Evolutionary conservation across 495 filamentous ascomycete genomes (phyloP), one percentile per base, ranked within the genome.

Genomic region (Annulohypoxylon bovei): DNA sequence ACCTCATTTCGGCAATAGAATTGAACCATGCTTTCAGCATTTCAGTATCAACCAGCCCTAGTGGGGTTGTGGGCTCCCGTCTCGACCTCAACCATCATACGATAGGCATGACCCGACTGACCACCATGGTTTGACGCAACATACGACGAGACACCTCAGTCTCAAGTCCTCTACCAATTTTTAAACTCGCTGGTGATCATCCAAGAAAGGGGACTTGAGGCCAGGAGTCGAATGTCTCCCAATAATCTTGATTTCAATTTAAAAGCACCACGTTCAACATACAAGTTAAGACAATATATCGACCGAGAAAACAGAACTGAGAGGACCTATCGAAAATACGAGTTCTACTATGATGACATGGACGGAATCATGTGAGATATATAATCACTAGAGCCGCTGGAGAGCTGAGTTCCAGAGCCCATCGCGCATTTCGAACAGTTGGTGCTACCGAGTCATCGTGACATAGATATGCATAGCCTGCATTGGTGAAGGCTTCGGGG

Each of bases 41-140:
- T 9, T 50, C 22, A 39, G 16, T 50, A 33, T 35, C 11, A 37
- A 20, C 30, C 32, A 33, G 52, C 30, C 30, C 50, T 35, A 33
- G 28, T 16, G 30, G 30, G 20, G 28, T 23, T 47, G 11, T 25
- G 32, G 39, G 8, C 42, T 18, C 12, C 23, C 39, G 20, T 49
- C 37, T 42, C 49, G 46, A 30, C 55, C 3, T 59, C 25, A 44
- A 53, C 37, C 46, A 44, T 71, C 63, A 46, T 62, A 71, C 50
- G 62, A 71, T 56, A 27, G 46, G 52, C 37, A 63, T 61, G 28
- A 42, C 39, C 32, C 42, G 27, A 66, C 57, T 60, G 62, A 14
- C 62, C 61, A 65, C 16, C 30, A 42, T 71, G 47, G 68, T 6
- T 47, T 62, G 57, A 56, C 32, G 49, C 28, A 71, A 71, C 68